A percentile compares a stretch with the other conserved stretches of the same genome.
These are phyloP conservation scores for Suhomyces bokatorum DNA, from an alignment of 1,139 yeast species.

Conservation along the genomic window DNA sequence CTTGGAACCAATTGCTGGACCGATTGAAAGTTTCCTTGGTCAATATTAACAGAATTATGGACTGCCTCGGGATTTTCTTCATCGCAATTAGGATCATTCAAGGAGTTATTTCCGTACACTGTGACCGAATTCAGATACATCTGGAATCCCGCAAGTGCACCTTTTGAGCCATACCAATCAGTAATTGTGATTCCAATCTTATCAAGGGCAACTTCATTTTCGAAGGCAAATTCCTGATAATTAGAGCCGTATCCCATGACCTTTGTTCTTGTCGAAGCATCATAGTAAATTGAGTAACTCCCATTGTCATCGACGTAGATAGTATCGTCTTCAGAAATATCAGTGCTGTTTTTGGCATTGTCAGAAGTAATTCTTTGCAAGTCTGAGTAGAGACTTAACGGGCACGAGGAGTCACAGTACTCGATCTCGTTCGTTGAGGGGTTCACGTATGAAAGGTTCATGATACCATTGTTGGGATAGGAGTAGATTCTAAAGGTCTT, in stretches of 20 bases:
- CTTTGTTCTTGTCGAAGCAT: constrained; percentile 42
- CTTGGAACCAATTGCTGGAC: constrained; percentile 23
- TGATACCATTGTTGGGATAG: constrained; percentile 80
- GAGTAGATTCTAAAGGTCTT: constrained; percentile 72
- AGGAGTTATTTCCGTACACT: constrained; percentile 70
- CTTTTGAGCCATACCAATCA: constrained; percentile 68
- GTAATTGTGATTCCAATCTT: constrained; percentile 65
- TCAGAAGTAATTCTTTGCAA: constrained; percentile 27
- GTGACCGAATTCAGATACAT: constrained; percentile 62
- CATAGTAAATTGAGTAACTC: constrained; percentile 38
- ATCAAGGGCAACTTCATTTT: constrained; percentile 63
- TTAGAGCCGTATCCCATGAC: constrained; percentile 49
- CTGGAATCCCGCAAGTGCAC: constrained; percentile 73
- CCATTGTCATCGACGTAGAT: constrained; percentile 40
- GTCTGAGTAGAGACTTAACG: constrained; percentile 44
- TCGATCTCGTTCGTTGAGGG: constrained; percentile 57
- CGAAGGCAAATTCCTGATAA: constrained; percentile 82
- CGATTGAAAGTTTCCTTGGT: constrained; percentile 37
- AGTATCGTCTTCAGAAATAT: constrained; percentile 24
- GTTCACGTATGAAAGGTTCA: constrained; percentile 86
- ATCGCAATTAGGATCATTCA: constrained; percentile 67
- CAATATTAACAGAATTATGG: constrained; percentile 32
- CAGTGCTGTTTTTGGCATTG: constrained; percentile 24
- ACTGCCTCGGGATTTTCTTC: constrained; percentile 22
- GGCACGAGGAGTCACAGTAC: constrained; percentile 88